Percentiles rank a stretch among this genome's conserved stretches.
Conservation (phyloP, 352 stramenopile species). For the Pythium diclinum region DNA sequence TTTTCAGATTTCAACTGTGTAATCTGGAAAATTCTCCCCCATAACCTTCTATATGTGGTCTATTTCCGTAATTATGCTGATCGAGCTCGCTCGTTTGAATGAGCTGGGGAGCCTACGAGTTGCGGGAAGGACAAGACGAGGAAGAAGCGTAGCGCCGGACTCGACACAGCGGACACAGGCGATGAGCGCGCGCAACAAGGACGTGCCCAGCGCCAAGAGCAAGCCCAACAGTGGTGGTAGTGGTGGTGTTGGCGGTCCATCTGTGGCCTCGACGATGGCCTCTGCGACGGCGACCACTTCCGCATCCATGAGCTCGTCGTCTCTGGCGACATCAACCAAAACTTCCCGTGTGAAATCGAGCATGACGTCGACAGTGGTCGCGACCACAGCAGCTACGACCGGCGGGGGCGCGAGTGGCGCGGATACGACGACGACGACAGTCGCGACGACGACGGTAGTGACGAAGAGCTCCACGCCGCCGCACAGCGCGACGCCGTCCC, state of each 20-base stretch:
- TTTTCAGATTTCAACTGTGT: background rate
- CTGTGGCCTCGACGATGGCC: background rate
- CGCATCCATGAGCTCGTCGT: background rate
- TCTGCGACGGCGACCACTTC: background rate
- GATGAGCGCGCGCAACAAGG: slow-evolving; percentile 16
- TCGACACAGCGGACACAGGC: background rate
- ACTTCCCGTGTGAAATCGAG: background rate
- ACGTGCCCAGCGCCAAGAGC: slow-evolving; percentile 2
- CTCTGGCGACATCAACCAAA: background rate
- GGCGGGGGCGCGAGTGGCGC: background rate
- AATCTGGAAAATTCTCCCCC: background rate
- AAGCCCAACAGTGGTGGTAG: background rate
- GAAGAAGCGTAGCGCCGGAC: background rate
- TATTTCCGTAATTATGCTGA: slow-evolving; percentile 12
- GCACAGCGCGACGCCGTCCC: background rate
- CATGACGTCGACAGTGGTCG: background rate
- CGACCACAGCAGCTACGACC: background rate
- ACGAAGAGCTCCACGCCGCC: background rate
- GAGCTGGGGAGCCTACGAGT: background rate
- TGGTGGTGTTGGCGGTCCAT: background rate
- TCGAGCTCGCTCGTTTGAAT: slow-evolving; percentile 3
- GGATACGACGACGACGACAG: slow-evolving; percentile 3
- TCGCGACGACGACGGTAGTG: background rate
- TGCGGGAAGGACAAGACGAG: background rate
- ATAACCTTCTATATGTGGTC: slow-evolving; percentile 11